Evolutionary conservation across 2,329 filamentous ascomycete species (phyloP).

Genomic region (Cladosporium colombiae): DNA sequence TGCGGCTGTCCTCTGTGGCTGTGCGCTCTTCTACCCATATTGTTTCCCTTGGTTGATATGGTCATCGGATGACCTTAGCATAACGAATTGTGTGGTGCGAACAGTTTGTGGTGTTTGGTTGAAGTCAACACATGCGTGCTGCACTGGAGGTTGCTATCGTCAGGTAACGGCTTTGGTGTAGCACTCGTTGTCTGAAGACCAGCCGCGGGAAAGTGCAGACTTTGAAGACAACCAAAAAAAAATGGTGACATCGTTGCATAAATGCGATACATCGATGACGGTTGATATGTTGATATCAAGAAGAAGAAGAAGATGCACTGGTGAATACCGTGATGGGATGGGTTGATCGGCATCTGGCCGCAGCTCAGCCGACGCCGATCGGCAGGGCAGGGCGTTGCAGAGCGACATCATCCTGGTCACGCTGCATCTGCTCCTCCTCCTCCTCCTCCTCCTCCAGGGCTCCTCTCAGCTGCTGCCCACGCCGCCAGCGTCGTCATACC

Average conservation of each 20-base stretch:
- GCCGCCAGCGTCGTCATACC: conserved; percentile 4
- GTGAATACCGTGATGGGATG: background rate
- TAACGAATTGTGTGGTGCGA: background rate
- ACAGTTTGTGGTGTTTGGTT: background rate
- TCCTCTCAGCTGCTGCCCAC: background rate
- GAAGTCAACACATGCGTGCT: background rate
- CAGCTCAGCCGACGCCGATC: background rate
- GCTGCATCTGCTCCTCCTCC: background rate
- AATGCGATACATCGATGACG: background rate
- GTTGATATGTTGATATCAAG: background rate
- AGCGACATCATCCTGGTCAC: conserved; percentile 3
- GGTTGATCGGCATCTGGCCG: background rate
- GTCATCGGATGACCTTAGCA: background rate
- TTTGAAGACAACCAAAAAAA: background rate
- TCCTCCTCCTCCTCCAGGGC: background rate
- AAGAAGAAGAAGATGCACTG: background rate
- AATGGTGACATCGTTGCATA: background rate
- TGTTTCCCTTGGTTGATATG: background rate
- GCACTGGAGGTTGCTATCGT: background rate
- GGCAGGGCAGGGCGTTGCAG: background rate
- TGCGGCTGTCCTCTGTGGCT: background rate
- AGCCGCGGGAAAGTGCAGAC: background rate
- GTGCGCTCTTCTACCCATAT: background rate
- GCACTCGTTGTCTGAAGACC: background rate
- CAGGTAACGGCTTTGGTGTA: background rate